Base-by-base conservation (phyloP, 2,329 filamentous ascomycete genomes). In the Colletotrichum navitas region DNA sequence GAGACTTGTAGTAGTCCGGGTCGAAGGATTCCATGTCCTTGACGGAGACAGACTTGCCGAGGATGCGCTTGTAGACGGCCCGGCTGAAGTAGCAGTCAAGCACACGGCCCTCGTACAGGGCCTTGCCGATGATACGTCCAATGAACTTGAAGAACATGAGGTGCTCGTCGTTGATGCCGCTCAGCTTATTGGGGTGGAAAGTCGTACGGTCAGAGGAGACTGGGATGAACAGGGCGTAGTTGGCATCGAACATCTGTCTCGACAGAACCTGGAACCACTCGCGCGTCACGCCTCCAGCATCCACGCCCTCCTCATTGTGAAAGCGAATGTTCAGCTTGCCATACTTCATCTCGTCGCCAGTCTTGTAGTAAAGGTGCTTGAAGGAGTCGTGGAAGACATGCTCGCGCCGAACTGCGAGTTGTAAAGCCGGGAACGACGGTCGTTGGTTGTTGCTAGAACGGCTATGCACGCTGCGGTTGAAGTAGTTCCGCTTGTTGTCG, bases 1-100 rank as follows among this genome's bases (percentile, higher is more conserved):
- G 88, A 18, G 95, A 98, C 82, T 98, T 99, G 89, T 98, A 98
- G 85, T 99, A 99, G 78, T 99, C 95, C 4, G 97, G 91, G 80
- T 99, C 96, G 73, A 99, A 93, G 29, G 95, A 98, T 82, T 99
- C 96, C 94, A 99, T 98, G 78, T 99, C 96, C 85, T 99, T 99
- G 82, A 99, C 93, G 11, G 95, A 98, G 51, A 98, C 95, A 4
- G 94, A 90, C 81, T 97, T 97, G 79, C 96, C 94, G 36, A 99
- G 89, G 74, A 99, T 98, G 76, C 94, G 93, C 85, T 98, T 98
- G 88, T 99, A 99, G 63, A 99, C 95, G 18, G 97, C 97, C 79
- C 96, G 92, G 83, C 95, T 98, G 85, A 99, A 99, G 87, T 98
- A 97, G 82, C 96, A 99, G 81, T 99, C 96, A 39, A 99, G 90